phyloP scores from a whole-genome alignment of 2,329 filamentous ascomycete species.

The Monilinia laxa region DNA sequence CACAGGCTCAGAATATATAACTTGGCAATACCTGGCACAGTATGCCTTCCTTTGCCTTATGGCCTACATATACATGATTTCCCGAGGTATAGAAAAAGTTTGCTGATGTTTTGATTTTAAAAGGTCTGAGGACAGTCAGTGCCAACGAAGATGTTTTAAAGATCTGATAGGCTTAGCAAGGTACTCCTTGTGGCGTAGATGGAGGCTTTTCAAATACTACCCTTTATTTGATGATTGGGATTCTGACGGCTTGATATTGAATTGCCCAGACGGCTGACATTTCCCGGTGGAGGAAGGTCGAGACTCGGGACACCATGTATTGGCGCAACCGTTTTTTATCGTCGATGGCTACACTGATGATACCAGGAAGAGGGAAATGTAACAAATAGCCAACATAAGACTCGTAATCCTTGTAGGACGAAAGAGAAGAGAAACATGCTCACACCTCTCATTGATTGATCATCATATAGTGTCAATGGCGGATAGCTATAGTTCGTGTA shows the following conservation, averaged over 20 bases:
- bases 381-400: neutral
- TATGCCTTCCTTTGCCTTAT: too few species aligned
- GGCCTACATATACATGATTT: neutral
- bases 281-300: neutral
- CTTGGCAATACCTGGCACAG: too few species aligned
- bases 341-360: constrained; percentile 12
- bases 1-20: too few species aligned
- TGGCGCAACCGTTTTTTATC: constrained; percentile 16
- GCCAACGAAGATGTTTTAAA: neutral
- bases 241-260: neutral
- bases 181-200: constrained; percentile 8
- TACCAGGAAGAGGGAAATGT: constrained; percentile 5
- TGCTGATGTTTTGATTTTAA: constrained; percentile 8
- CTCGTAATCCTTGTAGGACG: constrained; percentile 7
- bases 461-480: too few species aligned
- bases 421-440: neutral
- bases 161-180: constrained; percentile 12
- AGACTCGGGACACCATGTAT: neutral
- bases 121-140: constrained; percentile 3
- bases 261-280: constrained; percentile 9
- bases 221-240: too few species aligned
- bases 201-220: neutral
- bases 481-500: neutral
- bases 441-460: neutral
- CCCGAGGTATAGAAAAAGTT: neutral